Conservation (phyloP, 768 basidiomycete species). For the Pleurotus ostreatus region DNA sequence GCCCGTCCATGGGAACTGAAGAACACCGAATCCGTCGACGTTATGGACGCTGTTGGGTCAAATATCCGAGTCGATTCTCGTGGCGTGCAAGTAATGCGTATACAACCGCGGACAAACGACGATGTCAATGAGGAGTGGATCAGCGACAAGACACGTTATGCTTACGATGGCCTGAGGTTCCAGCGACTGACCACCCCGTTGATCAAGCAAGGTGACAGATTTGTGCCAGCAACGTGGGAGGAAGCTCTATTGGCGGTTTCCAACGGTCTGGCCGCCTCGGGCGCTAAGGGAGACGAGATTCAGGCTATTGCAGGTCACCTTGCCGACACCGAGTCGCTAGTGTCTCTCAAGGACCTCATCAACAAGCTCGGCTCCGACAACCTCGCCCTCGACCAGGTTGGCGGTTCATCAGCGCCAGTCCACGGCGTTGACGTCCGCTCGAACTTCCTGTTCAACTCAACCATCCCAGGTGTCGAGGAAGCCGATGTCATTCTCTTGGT, state of each 20-base stretch:
- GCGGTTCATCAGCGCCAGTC: slow-evolving; percentile 64
- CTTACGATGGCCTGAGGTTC: slow-evolving; percentile 92
- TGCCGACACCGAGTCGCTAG: slow-evolving; percentile 91
- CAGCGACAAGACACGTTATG: slow-evolving; percentile 96
- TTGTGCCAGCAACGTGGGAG: slow-evolving; percentile 88
- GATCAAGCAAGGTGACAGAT: slow-evolving; percentile 87
- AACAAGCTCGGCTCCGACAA: slow-evolving; percentile 96
- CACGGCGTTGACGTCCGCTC: slow-evolving; percentile 89
- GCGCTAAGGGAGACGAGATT: slow-evolving; percentile 88
- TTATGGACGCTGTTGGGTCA: slow-evolving; percentile 91
- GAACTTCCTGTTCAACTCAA: slow-evolving; percentile 95
- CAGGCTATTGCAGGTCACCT: slow-evolving; percentile 91
- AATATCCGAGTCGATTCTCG: slow-evolving; percentile 97
- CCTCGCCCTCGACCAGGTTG: slow-evolving; percentile 70
- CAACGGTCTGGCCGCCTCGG: slow-evolving; percentile 73
- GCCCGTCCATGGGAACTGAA: slow-evolving; percentile 98
- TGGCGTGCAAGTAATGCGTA: slow-evolving; percentile 94
- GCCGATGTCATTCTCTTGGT: slow-evolving; percentile 92
- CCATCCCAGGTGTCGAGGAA: slow-evolving; percentile 84
- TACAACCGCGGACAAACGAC: slow-evolving; percentile 95
- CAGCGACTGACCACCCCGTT: slow-evolving; percentile 93
- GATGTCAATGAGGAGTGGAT: slow-evolving; percentile 99
- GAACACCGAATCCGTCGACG: slow-evolving; percentile 95
- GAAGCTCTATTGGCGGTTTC: slow-evolving; percentile 76
- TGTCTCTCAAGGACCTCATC: slow-evolving; percentile 89